A percentile compares a stretch with the other conserved stretches of the same genome.
These are phyloP conservation scores for Pedinophyceae sp. DNA, from an alignment of 139 green algal genomes.

Conservation along the genomic window DNA sequence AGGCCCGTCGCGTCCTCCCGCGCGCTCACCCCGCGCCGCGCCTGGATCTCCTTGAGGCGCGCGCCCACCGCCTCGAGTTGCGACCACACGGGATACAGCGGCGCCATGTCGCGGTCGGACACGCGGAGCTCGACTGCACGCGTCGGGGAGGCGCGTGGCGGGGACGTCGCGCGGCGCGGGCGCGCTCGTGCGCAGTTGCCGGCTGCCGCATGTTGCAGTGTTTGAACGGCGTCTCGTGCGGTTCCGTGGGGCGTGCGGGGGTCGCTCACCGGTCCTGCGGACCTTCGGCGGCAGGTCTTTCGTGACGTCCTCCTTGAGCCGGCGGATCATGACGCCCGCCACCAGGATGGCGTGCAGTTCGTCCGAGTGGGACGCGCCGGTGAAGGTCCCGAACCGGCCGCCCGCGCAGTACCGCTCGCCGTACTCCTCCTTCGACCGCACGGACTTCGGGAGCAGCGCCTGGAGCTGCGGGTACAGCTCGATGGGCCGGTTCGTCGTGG, in stretches of 20 bases:
- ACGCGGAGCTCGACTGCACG: too few relatives aligned
- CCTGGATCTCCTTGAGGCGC: not conserved
- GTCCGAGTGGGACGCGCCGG: constrained; percentile 40
- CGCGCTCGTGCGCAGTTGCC: not conserved
- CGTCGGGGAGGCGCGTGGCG: too few relatives aligned
- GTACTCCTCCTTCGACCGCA: constrained; percentile 11
- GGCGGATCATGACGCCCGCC: constrained; percentile 67
- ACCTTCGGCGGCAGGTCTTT: constrained; percentile 75
- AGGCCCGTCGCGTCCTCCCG: not conserved
- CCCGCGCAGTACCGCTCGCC: constrained; percentile 45
- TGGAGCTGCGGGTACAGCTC: constrained; percentile 19
- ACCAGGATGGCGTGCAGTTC: constrained; percentile 71
- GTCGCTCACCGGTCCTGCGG: constrained; percentile 10
- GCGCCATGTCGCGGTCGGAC: too few relatives aligned
- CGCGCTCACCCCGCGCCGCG: not conserved
- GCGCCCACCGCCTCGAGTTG: not conserved
- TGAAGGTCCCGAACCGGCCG: not conserved
- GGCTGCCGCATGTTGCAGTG: not conserved
- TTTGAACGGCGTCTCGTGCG: not conserved
- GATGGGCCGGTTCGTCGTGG: constrained; percentile 40
- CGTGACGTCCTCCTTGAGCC: constrained; percentile 82
- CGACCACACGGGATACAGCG: not conserved
- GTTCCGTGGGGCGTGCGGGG: not conserved
- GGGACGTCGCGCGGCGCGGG: too few relatives aligned
- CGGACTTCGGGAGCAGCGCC: not conserved